A percentile compares a stretch with the other conserved stretches of the same genome.
Conservation (phyloP, 495 filamentous ascomycete species). For the Penicillium pulvis region DNA sequence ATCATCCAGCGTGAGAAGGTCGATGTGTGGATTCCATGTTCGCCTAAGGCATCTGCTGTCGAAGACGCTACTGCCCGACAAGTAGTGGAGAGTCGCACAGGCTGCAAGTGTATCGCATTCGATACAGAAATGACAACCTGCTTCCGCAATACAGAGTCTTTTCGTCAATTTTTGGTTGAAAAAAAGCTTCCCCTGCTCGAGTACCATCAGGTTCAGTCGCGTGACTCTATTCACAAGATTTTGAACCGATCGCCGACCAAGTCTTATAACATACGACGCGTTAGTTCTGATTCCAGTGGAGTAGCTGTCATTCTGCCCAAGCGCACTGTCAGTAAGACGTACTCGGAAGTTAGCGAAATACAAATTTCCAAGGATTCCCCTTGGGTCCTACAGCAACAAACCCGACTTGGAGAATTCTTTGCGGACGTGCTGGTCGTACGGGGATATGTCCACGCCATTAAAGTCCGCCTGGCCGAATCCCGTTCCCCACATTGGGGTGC, state of each 20-base stretch:
- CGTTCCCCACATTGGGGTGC: slow-evolving; percentile 52
- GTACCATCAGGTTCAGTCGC: slow-evolving; percentile 56
- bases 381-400: slow-evolving; percentile 71
- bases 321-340: slow-evolving; percentile 53
- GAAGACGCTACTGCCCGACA: slow-evolving; percentile 68
- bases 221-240: slow-evolving; percentile 57
- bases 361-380: slow-evolving; percentile 57
- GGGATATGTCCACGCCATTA: slow-evolving; percentile 62
- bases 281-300: slow-evolving; percentile 48
- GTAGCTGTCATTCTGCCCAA: slow-evolving; percentile 59
- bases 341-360: slow-evolving; percentile 53
- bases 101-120: slow-evolving; percentile 63
- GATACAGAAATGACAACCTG: slow-evolving; percentile 46
- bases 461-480: slow-evolving; percentile 53
- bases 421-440: slow-evolving; percentile 66
- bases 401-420: slow-evolving; percentile 64
- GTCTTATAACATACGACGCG: slow-evolving; percentile 62
- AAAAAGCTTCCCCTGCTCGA: slow-evolving; percentile 61
- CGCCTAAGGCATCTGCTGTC: slow-evolving; percentile 56
- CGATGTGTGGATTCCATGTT: slow-evolving; percentile 75
- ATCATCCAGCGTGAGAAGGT: slow-evolving; percentile 63
- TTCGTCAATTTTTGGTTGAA: slow-evolving; percentile 53
- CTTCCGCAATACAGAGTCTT: slow-evolving; percentile 60
- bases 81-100: slow-evolving; percentile 56
- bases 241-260: slow-evolving; percentile 52